Conservation (phyloP, 139 green algal genomes). For the Closterium sp. region DNA sequence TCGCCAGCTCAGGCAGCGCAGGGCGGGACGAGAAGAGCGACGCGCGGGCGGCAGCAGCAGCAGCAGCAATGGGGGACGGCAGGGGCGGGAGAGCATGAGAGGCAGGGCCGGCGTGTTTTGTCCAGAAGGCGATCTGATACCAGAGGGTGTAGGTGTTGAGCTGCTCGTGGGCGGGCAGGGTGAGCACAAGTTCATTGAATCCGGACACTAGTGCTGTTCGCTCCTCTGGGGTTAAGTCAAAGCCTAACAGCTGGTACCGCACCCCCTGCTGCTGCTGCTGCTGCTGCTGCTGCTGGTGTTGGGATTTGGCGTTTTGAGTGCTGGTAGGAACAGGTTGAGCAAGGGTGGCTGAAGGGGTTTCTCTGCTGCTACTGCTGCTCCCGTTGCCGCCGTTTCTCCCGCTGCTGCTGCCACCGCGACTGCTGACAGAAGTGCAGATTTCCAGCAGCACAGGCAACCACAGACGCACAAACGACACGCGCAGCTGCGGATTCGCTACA, state of each 20-base stretch:
- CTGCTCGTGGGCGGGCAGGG: not conserved
- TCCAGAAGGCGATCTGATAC: not conserved
- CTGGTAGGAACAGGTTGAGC: not conserved
- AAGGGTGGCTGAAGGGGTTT: not conserved
- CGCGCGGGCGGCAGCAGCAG: not conserved
- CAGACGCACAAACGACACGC: not conserved
- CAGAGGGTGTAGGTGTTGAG: slow-evolving; percentile 1
- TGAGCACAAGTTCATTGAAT: slow-evolving; percentile 5
- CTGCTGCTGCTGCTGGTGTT: not conserved
- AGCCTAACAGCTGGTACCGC: not conserved
- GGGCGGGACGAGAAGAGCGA: not conserved
- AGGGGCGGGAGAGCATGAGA: not conserved
- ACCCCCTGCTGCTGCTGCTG: too few species aligned
- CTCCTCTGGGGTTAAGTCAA: not conserved
- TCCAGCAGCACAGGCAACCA: not conserved
- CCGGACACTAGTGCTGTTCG: not conserved
- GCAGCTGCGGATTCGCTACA: not conserved
- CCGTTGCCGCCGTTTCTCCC: too few species aligned
- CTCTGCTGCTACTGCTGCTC: not conserved
- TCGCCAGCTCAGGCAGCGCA: not conserved
- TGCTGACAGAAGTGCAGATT: not conserved
- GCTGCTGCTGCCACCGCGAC: not conserved
- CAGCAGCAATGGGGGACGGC: not conserved
- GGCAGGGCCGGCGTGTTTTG: not conserved
- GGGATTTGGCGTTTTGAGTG: not conserved